Conservation (phyloP, 768 basidiomycete species). For the Udeniomyces megalosporus region DNA sequence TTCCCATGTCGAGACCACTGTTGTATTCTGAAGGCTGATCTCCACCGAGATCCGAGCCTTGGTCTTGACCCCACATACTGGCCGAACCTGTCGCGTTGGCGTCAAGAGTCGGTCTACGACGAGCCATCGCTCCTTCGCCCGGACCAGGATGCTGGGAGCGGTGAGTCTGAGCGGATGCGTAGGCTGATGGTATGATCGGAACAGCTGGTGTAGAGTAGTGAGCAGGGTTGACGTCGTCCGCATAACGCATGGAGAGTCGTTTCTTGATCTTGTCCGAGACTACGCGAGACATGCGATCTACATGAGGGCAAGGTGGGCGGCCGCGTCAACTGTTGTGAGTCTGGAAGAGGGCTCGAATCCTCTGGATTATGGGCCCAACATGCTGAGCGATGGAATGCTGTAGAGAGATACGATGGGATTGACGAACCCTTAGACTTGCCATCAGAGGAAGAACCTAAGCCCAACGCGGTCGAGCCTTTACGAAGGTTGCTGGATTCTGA, state of each 20-base stretch:
- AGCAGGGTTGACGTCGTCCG: conserved; percentile 36
- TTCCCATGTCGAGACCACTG: conserved; percentile 11
- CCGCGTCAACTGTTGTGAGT: neutral
- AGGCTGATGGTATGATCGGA: conserved; percentile 40
- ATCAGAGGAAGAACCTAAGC: neutral
- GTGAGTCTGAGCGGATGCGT: too few relatives aligned
- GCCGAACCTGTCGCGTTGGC: neutral
- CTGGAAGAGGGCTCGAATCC: neutral
- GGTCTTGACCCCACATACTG: neutral
- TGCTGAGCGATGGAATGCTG: neutral
- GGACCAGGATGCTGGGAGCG: conserved; percentile 2
- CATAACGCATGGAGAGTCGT: conserved; percentile 88
- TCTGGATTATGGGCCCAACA: neutral
- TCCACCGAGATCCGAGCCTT: neutral
- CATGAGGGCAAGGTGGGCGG: neutral
- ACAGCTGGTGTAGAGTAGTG: conserved; percentile 39
- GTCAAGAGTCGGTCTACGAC: neutral
- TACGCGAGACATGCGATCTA: conserved; percentile 36
- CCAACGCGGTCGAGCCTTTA: neutral
- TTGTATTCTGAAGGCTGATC: neutral
- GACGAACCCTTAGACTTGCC: neutral
- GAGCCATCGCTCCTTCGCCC: neutral
- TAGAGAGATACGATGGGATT: neutral
- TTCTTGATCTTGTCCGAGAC: conserved; percentile 83
- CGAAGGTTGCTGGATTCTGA: neutral